These are phyloP conservation scores for Fusarium phyllophilum DNA, from an alignment of 2,329 filamentous ascomycete species.

Conservation along the genomic window DNA sequence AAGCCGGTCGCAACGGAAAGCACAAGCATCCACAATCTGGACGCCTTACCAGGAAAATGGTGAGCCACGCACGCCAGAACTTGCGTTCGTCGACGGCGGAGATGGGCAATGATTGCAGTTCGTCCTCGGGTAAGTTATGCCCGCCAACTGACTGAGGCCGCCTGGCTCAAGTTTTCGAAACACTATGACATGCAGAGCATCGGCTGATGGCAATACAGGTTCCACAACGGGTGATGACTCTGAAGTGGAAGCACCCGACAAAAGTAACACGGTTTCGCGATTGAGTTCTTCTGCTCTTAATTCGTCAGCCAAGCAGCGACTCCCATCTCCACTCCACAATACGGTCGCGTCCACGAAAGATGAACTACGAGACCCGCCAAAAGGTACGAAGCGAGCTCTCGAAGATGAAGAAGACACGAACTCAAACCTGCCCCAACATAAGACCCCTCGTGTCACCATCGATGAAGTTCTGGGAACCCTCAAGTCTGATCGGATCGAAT, in stretches of 20 bases:
- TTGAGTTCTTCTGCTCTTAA: neutral
- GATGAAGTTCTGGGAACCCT: neutral
- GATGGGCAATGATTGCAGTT: neutral
- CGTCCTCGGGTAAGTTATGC: neutral
- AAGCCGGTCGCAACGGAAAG: fast-evolving
- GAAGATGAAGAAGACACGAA: neutral
- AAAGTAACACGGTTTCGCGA: fast-evolving
- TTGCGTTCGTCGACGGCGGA: fast-evolving
- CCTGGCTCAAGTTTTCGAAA: neutral
- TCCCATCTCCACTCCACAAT: neutral
- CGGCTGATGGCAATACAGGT: neutral
- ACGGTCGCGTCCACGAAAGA: neutral
- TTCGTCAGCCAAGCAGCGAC: neutral
- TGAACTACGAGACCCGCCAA: neutral
- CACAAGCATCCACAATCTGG: neutral
- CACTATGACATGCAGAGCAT: neutral
- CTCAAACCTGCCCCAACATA: neutral
- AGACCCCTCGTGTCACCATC: neutral
- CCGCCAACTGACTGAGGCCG: neutral
- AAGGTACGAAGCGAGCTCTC: fast-evolving
- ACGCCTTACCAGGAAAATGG: neutral
- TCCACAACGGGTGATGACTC: neutral
- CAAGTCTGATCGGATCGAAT: neutral
- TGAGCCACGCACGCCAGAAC: neutral
- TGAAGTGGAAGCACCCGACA: neutral